phyloP scores from a whole-genome alignment of 2,329 filamentous ascomycete genomes.

The Cladosporium sp. region DNA sequence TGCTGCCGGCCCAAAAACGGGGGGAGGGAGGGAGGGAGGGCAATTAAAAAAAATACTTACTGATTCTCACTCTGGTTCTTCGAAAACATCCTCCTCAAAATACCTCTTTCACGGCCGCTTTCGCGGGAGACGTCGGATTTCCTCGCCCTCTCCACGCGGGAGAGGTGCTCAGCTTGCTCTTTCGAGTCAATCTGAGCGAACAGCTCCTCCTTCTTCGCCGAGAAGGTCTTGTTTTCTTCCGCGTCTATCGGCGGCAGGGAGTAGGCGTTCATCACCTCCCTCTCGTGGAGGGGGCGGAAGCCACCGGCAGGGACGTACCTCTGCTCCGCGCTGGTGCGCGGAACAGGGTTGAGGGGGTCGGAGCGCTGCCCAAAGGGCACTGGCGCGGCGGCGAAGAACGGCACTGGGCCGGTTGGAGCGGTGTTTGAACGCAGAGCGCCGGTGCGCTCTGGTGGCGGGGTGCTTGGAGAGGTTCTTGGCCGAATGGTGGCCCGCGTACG shows the following conservation, averaged over 20 bases:
- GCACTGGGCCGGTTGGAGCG: background rate
- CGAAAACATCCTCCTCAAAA: too few species aligned
- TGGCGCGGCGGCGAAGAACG: background rate
- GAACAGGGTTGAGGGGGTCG: slow-evolving; percentile 9
- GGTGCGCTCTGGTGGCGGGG: too few species aligned
- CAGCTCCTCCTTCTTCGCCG: slow-evolving; percentile 1
- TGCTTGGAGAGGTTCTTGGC: too few species aligned
- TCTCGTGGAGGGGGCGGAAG: slow-evolving; percentile 19
- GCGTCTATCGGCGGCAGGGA: background rate
- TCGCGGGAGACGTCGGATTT: too few species aligned
- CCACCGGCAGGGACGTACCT: slow-evolving; percentile 28
- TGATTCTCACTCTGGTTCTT: too few species aligned
- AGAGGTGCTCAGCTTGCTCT: background rate
- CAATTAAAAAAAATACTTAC: too few species aligned
- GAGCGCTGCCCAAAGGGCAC: background rate
- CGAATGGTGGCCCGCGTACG: too few species aligned
- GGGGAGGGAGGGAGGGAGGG: too few species aligned
- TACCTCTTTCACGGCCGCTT: too few species aligned
- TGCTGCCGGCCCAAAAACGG: too few species aligned
- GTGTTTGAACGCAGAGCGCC: background rate
- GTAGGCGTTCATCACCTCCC: slow-evolving; percentile 18
- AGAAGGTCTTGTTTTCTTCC: background rate
- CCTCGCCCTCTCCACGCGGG: background rate
- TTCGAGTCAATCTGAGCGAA: background rate
- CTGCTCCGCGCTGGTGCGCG: slow-evolving; percentile 19